Evolutionary conservation across 192 early-diverging fungal genomes (phyloP).

Genomic region (Backusella luteola): DNA sequence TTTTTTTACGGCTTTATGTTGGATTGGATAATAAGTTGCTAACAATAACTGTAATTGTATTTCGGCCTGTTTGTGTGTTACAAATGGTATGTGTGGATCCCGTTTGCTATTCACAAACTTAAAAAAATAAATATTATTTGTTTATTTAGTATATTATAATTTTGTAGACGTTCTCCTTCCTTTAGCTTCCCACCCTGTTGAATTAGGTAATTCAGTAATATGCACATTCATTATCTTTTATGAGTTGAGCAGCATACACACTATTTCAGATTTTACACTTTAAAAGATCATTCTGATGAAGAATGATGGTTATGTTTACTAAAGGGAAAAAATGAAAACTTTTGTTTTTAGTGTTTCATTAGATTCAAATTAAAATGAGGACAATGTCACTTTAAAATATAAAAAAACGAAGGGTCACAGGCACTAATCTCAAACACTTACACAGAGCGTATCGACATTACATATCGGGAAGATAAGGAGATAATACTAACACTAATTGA

Average conservation of each 20-base stretch:
- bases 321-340: neutral
- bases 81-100: too few relatives aligned
- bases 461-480: neutral
- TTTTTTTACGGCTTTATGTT: too few relatives aligned
- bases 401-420: too few relatives aligned
- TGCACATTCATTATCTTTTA: neutral
- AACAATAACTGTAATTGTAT: neutral
- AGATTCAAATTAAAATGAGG: neutral
- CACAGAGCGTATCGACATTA: neutral
- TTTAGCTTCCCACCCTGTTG: neutral
- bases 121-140: neutral
- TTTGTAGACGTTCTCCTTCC: neutral
- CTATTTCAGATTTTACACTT: neutral
- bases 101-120: neutral
- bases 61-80: neutral
- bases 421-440: too few relatives aligned
- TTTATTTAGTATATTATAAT: neutral
- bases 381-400: too few relatives aligned
- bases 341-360: neutral
- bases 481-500: neutral
- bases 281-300: neutral
- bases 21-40: neutral
- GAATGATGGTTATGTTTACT: too few relatives aligned
- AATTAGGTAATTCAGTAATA: neutral
- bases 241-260: neutral